Evolutionary conservation across 2,329 filamentous ascomycete species (phyloP).

Genomic region (Talaromyces albobiverticillius): DNA sequence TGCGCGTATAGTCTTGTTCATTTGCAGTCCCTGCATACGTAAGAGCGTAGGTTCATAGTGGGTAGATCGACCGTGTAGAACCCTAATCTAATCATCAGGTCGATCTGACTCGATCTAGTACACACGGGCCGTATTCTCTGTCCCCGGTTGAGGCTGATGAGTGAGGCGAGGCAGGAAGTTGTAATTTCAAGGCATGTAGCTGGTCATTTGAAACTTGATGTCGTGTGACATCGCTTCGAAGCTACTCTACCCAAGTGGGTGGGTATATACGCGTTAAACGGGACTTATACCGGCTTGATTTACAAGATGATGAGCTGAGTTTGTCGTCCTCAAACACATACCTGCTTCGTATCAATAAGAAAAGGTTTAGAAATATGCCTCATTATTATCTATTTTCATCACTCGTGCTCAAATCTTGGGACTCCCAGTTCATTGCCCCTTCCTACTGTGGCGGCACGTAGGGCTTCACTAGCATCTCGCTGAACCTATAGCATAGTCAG

Average conservation of each 20-base stretch:
- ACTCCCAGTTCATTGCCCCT: not conserved
- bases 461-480: conserved; percentile 49
- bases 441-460: conserved; percentile 41
- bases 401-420: conserved; percentile 7
- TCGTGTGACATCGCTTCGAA: not conserved
- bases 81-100: not conserved
- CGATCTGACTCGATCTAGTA: not conserved
- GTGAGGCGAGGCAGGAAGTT: not conserved
- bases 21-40: not conserved
- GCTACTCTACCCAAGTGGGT: not conserved
- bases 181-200: not conserved
- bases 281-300: not conserved
- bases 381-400: conserved; percentile 15
- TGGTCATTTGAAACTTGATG: not conserved
- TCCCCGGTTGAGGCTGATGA: no score
- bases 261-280: not conserved
- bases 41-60: no score
- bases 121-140: no score
- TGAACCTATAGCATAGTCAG: conserved; percentile 37
- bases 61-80: no score
- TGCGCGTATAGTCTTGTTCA: no score
- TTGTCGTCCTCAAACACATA: not conserved
- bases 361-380: not conserved
- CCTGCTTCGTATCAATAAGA: not conserved
- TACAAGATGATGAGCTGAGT: not conserved